Conservation (phyloP, 2,329 filamentous ascomycete genomes). For the Juglanconis oblonga region DNA sequence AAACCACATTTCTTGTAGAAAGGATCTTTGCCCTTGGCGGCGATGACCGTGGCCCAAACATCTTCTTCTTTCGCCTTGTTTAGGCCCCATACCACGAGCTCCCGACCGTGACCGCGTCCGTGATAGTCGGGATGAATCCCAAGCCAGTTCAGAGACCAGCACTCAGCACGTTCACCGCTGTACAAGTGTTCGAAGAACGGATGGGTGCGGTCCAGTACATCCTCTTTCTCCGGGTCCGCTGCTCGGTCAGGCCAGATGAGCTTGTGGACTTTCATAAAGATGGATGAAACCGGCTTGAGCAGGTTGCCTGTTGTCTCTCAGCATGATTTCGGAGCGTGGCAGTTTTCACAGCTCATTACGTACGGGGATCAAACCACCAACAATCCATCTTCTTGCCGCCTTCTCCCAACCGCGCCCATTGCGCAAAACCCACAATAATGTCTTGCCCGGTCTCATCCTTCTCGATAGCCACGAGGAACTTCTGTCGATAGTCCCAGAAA, state of each 20-base stretch:
- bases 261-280: constrained; percentile 1
- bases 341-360: not conserved
- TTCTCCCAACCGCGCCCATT: constrained; percentile 23
- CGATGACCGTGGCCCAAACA: constrained; percentile 1
- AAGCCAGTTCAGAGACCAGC: constrained; percentile 1
- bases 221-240: not conserved
- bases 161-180: constrained; percentile 3
- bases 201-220: constrained; percentile 3
- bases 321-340: not conserved
- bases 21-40: not conserved
- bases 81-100: constrained; percentile 10
- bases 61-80: constrained; percentile 9
- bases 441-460: constrained; percentile 17
- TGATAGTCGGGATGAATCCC: constrained; percentile 5
- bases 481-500: constrained; percentile 28
- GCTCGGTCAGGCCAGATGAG: constrained; percentile 3
- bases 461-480: constrained; percentile 26
- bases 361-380: constrained; percentile 22
- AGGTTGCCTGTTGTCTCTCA: constrained; percentile 18
- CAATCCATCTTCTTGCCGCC: constrained; percentile 19
- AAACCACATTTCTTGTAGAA: constrained; percentile 9
- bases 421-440: constrained; percentile 23
- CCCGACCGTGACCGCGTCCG: constrained; percentile 2
- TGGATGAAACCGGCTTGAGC: constrained; percentile 1
- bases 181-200: not conserved